Percentiles rank a stretch among this genome's conserved stretches.
Conservation (phyloP, 1,284 basidiomycete genomes). For the Pyrrhoderma lamaoense region DNA sequence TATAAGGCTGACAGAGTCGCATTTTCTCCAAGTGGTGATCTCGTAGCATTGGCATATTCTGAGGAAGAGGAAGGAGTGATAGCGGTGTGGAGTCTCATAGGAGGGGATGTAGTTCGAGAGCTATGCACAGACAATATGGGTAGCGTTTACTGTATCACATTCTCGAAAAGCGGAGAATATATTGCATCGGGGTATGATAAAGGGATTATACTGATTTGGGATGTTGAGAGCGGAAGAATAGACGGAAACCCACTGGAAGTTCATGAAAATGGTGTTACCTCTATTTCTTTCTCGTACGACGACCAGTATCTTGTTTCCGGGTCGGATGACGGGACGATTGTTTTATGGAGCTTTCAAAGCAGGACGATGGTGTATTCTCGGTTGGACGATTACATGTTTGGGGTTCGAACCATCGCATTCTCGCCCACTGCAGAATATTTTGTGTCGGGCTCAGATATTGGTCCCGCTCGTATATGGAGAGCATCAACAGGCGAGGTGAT, state of each 20-base stretch:
- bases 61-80: too few relatives aligned
- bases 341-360: too few relatives aligned
- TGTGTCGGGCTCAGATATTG: too few relatives aligned
- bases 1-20: too few relatives aligned
- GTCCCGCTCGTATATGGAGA: too few relatives aligned
- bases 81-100: slow-evolving; percentile 17
- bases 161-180: slow-evolving; percentile 12
- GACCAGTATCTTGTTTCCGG: slow-evolving; percentile 1
- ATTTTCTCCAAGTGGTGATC: too few relatives aligned
- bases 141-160: slow-evolving; percentile 1
- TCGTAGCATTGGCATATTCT: too few relatives aligned
- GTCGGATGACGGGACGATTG: slow-evolving; percentile 9
- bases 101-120: slow-evolving; percentile 6
- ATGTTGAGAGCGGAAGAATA: slow-evolving; percentile 6
- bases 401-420: too few relatives aligned
- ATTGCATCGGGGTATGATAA: slow-evolving; percentile 16
- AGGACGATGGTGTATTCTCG: too few relatives aligned
- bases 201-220: slow-evolving; percentile 17
- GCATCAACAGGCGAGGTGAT: too few relatives aligned
- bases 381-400: too few relatives aligned
- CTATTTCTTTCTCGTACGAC: slow-evolving; percentile 8
- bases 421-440: too few relatives aligned
- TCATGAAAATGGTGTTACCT: slow-evolving; percentile 1
- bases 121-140: slow-evolving; percentile 3
- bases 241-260: slow-evolving; percentile 1